These are phyloP conservation scores for Ustilago shanxiensis DNA, from an alignment of 1,284 basidiomycete genomes.

Conservation along the genomic window DNA sequence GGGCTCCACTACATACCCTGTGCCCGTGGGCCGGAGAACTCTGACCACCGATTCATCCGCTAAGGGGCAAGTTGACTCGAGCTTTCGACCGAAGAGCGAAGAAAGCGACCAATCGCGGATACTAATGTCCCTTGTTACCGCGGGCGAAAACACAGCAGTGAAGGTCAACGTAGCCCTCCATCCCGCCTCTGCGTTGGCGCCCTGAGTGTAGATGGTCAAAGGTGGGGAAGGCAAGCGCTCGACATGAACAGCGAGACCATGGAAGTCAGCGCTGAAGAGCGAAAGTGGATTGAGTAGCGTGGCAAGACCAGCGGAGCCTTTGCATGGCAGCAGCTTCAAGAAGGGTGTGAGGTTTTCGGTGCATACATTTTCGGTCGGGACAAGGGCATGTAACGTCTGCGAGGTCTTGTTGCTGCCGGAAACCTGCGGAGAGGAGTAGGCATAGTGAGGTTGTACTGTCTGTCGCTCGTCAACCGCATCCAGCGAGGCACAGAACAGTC, in stretches of 20 bases:
- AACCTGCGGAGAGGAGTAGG: slow-evolving; percentile 20
- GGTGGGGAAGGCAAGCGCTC: slow-evolving; percentile 7
- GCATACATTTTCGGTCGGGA: slow-evolving; percentile 73
- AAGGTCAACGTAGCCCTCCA: slow-evolving; percentile 81
- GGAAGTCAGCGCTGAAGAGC: slow-evolving; percentile 88
- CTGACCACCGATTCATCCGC: slow-evolving; percentile 42
- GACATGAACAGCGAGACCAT: slow-evolving; percentile 82
- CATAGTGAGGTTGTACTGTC: slow-evolving; percentile 43
- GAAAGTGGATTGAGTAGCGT: slow-evolving; percentile 85
- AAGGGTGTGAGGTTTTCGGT: slow-evolving; percentile 98
- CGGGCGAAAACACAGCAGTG: slow-evolving; percentile 84
- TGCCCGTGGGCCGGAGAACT: slow-evolving; percentile 37
- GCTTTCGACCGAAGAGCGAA: slow-evolving; percentile 38
- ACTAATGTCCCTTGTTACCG: slow-evolving; percentile 38
- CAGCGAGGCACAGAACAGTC: slow-evolving; percentile 92
- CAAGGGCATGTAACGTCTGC: slow-evolving; percentile 42
- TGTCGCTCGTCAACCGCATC: slow-evolving; percentile 72
- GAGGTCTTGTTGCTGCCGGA: not conserved
- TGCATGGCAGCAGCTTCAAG: slow-evolving; percentile 92
- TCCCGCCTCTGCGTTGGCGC: slow-evolving; percentile 65
- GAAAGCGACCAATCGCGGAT: slow-evolving; percentile 52
- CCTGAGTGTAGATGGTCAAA: not conserved
- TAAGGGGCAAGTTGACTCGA: slow-evolving; percentile 50
- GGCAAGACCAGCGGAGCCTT: slow-evolving; percentile 85
- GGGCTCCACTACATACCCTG: slow-evolving; percentile 20